Base-by-base conservation (phyloP, 495 filamentous ascomycete species). In the Neurospora terricola region DNA sequence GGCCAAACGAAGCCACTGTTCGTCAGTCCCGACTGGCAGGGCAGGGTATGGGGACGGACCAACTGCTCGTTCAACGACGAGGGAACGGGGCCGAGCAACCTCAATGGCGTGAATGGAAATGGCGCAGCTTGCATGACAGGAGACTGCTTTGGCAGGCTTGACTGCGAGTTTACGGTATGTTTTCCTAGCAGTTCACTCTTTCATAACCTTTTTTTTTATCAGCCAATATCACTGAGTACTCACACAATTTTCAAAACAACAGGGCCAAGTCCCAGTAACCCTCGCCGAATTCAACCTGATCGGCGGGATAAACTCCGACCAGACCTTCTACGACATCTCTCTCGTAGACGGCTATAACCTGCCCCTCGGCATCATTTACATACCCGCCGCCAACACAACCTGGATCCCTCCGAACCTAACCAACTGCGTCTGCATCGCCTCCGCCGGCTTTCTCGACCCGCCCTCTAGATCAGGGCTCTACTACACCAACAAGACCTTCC, bases 271-370 rank as follows among this genome's bases (percentile, higher is more conserved):
- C 4, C 92, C 92, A 2, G 87, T 87, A 7, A 92, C 91, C 4
- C 85, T 95, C 7, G 91, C 90, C 21, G 92, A 95, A 75, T 92
- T 94, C 78, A 93, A 90, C 69, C 86, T 94, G 45, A 83, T 85
- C 43, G 88, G 87, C 37, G 87, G 87, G 54, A 81, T 84, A n/a
- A 80, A 82, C 39, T 83, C 84, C 71, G 84, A 81, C 14, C 88
- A 93, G 76, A 90, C 88, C 5, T 94, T 91, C 80, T 94, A 94
- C 80, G 93, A 95, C 80, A 91, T 95, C 73, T 93, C 91, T 40
- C 87, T 94, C 40, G 92, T 95, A 37, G 92, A 95, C 79, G 92
- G 93, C 48, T 94, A 94, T 85, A 94, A 94, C 79, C 81, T 94
- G 10, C 91, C 91, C 8, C 75, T 95, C 70, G 90, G 84, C 37